Base-by-base conservation (phyloP, 1,284 basidiomycete genomes). In the Agaricales sp. region DNA sequence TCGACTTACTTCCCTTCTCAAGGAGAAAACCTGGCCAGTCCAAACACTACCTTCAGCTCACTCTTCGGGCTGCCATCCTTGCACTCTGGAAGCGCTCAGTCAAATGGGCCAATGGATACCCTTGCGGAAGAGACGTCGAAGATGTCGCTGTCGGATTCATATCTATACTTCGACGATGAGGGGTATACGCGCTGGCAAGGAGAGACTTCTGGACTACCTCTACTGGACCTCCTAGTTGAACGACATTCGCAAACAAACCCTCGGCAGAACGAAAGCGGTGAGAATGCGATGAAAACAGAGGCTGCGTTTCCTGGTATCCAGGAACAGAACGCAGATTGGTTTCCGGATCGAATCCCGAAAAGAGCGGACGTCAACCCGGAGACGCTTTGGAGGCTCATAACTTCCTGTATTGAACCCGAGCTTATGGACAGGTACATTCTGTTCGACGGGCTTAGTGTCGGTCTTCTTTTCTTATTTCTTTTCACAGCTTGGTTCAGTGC, bases 171-270 rank as follows among this genome's bases (percentile, higher is more conserved):
- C 51, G 86, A 89, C 55, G 86, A 89, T 58, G 85, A 88, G 61
- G 86, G 86, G 0, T 84, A 81, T 59, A 86, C 87, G 0, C 70
- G 87, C 50, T 90, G 87, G 87, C 87, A 90, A 67, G 91, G 91
- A 25, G 89, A 92, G 58, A 89, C 89, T 0, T 93, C 90, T 2
- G 90, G 91, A 13, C 74, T 93, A 2, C 91, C 91, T 1, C 74
- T 93, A 12, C 75, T 93, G 23, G 87, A 92, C 59, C 66, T 90
- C 4, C 68, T 94, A 22, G 75, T 89, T 19, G 87, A 90, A 59
- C 67, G 69, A 25, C 71, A 71, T 46, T 57, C 52, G 47, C 61
- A 62, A 65, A 63, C 71, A 50, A 69, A 65, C 61, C 65, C 59
- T 30, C 63, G 53, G 50, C n/a, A 16, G 13, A 20, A 4, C 18